Conservation (phyloP, 805 yeast species). For the Candida peoriensis region DNA sequence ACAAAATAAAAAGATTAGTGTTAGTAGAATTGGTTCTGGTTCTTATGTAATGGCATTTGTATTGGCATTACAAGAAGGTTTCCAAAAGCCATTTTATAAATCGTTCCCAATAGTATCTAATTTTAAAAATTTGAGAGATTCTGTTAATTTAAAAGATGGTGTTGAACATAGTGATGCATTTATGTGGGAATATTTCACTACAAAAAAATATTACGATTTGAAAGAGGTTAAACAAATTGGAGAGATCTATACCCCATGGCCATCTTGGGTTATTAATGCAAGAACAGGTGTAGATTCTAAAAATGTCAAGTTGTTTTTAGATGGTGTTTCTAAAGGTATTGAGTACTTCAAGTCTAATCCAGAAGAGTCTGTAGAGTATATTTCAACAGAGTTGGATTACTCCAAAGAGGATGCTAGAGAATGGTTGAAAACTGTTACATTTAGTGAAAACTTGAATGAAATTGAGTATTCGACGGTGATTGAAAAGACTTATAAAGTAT, state of each 20-base stretch:
- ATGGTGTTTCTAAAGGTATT: slow-evolving; percentile 63
- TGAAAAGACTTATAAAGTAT: slow-evolving; percentile 51
- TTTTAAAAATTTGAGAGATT: slow-evolving; percentile 71
- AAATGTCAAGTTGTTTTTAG: slow-evolving; percentile 36
- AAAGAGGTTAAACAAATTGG: slow-evolving; percentile 81
- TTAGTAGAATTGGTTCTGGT: slow-evolving; percentile 86
- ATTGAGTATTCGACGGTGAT: slow-evolving; percentile 46
- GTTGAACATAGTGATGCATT: slow-evolving; percentile 66
- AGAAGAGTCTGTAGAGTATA: slow-evolving; percentile 63
- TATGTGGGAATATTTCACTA: slow-evolving; percentile 95
- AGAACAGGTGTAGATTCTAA: slow-evolving; percentile 33
- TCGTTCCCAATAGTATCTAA: slow-evolving; percentile 56
- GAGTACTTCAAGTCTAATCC: slow-evolving; percentile 53
- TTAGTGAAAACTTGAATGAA: slow-evolving; percentile 39
- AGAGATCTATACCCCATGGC: slow-evolving; percentile 93
- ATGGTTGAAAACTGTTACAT: slow-evolving; percentile 78
- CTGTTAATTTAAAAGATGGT: slow-evolving; percentile 56
- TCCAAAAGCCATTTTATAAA: slow-evolving; percentile 45
- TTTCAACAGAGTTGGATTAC: slow-evolving; percentile 68
- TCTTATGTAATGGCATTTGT: slow-evolving; percentile 90
- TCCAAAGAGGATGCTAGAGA: slow-evolving; percentile 68
- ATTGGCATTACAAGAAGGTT: slow-evolving; percentile 56
- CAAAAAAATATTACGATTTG: slow-evolving; percentile 76
- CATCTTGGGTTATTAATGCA: slow-evolving; percentile 82
- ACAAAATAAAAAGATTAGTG: slow-evolving; percentile 63